Base-by-base conservation (phyloP, 2,329 filamentous ascomycete species). In the Pseudopithomyces chartarum region DNA sequence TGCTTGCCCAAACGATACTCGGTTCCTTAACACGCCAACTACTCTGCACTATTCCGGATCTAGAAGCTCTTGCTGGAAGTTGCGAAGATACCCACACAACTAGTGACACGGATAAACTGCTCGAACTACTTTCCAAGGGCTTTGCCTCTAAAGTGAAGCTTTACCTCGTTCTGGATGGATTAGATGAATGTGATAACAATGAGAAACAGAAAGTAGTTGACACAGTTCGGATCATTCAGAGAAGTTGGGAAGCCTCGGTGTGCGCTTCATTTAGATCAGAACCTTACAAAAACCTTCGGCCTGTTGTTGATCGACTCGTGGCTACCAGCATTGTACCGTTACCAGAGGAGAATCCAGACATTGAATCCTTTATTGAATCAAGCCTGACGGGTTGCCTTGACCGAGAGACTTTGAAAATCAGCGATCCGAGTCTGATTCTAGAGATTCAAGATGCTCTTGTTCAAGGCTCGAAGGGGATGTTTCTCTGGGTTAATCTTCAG, bases 11-110 rank as follows among this genome's bases (percentile, higher is more conserved):
- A 10, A 69, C 61, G 17, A 59, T 70, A 10, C 15, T 70, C 10
- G 64, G 68, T 17, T 65, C 65, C 1, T 22, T 71, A 3, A 58
- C 59, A 8, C 69, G 76, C 22, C 79, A 81, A 61, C 61, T 82
- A 3, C 54, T 79, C 46, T 34, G 48, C 20, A 53, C 64, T 13
- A 34, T 70, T n/a, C 22, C 55, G 52, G 67, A 73, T 29, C 64
- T 70, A 29, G 15, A 22, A 2, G 40, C 23, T 38, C 23, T 54
- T 22, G 34, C 55, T 10, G 33, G 59, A 19, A 47, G 19, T 12
- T 60, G 44, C 43, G 57, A 57, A 38, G 42, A 48, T 23, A 34
- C 45, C 23, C 26, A 22, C 32, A 17, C 26, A 3, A 50, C 40
- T n/a, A 20, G 38, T 5, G 52, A 69, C 62, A 38, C 59, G 12